Percentiles rank a stretch among this genome's conserved stretches.
Conservation (phyloP, 495 filamentous ascomycete genomes). For the Daldinia decipiens region DNA sequence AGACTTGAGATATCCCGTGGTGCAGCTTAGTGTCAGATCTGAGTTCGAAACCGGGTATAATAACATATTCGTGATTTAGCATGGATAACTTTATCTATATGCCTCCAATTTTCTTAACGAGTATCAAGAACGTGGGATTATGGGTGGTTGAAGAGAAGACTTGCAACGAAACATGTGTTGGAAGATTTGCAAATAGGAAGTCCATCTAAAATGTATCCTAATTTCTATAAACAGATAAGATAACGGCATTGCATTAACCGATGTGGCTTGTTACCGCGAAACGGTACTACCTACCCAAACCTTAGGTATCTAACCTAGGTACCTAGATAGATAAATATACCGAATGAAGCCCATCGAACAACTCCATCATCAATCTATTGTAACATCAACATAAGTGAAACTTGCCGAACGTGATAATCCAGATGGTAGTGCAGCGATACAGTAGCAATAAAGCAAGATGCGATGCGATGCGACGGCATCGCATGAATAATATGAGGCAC, state of each 20-base stretch:
- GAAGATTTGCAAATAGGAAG: neutral
- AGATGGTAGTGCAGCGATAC: constrained; percentile 16
- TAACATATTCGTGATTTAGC: neutral
- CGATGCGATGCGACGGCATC: constrained; percentile 11
- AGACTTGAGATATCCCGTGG: constrained; percentile 3
- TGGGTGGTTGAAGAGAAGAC: constrained; percentile 6
- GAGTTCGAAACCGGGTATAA: neutral
- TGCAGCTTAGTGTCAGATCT: neutral
- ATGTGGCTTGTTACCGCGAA: neutral
- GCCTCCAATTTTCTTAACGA: neutral
- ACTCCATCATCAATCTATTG: constrained; percentile 11
- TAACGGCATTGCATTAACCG: neutral
- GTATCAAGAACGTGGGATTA: neutral
- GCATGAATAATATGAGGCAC: constrained; percentile 18
- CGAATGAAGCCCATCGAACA: neutral
- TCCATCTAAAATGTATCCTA: neutral
- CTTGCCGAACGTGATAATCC: constrained; percentile 24
- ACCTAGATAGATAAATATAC: neutral
- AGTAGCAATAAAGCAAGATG: constrained; percentile 25
- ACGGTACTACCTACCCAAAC: neutral
- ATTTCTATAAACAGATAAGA: neutral
- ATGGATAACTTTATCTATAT: neutral
- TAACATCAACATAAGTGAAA: constrained; percentile 34
- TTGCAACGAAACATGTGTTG: constrained; percentile 9
- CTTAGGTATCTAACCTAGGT: too few relatives aligned